These are phyloP conservation scores for Striga hermonthica DNA, from an alignment of 305 asterid species.

Conservation along the genomic window DNA sequence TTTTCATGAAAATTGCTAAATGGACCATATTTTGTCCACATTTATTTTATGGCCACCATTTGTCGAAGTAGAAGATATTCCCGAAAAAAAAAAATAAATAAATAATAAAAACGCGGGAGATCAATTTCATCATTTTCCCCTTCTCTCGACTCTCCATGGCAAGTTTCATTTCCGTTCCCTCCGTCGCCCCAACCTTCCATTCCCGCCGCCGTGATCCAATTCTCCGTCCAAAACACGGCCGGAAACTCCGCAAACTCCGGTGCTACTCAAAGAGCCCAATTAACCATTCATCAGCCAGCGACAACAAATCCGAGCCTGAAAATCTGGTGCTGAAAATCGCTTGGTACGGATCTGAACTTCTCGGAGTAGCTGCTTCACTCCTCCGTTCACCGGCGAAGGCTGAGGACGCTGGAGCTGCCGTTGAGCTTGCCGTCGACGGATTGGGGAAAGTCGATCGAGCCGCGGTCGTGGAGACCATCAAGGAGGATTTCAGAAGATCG, in stretches of 20 bases:
- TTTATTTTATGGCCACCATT: constrained; percentile 32
- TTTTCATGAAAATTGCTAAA: no score
- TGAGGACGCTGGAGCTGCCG: constrained; percentile 32
- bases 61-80: constrained; percentile 25
- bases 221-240: constrained; percentile 26
- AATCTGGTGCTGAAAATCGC: constrained; percentile 68
- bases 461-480: constrained; percentile 53
- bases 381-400: constrained; percentile 51
- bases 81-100: background rate
- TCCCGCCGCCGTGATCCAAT: constrained; percentile 23
- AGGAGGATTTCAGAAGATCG: constrained; percentile 67
- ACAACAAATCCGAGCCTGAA: constrained; percentile 46
- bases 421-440: constrained; percentile 47
- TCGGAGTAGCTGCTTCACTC: constrained; percentile 82
- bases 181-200: constrained; percentile 32
- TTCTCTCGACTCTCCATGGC: constrained; percentile 39
- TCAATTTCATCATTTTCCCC: background rate
- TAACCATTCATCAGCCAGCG: constrained; percentile 32
- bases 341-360: constrained; percentile 85
- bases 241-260: constrained; percentile 30
- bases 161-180: constrained; percentile 37
- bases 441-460: constrained; percentile 60
- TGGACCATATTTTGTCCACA: no score
- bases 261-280: constrained; percentile 42
- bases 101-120: constrained; percentile 17